Conservation (phyloP, 352 stramenopile genomes). For the Saprolegnia parasitica region DNA sequence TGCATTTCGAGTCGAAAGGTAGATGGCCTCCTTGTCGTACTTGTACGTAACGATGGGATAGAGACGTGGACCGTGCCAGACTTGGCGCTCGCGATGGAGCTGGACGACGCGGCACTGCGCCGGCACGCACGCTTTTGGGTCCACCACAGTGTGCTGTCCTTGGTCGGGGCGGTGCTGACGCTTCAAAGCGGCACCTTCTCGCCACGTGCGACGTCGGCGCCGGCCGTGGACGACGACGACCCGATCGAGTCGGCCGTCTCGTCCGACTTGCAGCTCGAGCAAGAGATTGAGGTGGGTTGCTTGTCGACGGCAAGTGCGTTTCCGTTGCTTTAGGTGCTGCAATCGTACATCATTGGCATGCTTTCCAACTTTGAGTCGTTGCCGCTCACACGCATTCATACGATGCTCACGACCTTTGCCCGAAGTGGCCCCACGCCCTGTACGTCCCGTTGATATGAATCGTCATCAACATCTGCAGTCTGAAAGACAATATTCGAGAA, state of each 20-base stretch:
- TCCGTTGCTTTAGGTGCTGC: slow-evolving; percentile 55
- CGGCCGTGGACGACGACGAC: slow-evolving; percentile 50
- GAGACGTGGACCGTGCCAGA: slow-evolving; percentile 51
- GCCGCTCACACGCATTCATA: slow-evolving; percentile 90
- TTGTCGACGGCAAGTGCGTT: not conserved
- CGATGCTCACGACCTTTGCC: slow-evolving; percentile 89
- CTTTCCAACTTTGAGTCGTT: slow-evolving; percentile 92
- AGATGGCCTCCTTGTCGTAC: slow-evolving; percentile 34
- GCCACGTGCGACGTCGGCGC: slow-evolving; percentile 42
- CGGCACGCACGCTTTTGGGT: slow-evolving; percentile 67
- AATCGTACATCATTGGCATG: slow-evolving; percentile 95
- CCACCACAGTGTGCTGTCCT: slow-evolving; percentile 57
- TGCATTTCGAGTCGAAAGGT: slow-evolving; percentile 90
- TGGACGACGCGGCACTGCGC: slow-evolving; percentile 51
- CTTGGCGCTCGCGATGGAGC: slow-evolving; percentile 53
- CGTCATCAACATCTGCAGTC: not conserved
- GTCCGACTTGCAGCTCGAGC: slow-evolving; percentile 83
- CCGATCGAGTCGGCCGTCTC: slow-evolving; percentile 83
- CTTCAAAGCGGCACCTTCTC: slow-evolving; percentile 31
- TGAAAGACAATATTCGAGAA: not conserved
- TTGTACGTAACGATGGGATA: slow-evolving; percentile 5
- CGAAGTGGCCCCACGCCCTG: slow-evolving; percentile 65
- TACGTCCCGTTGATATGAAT: slow-evolving; percentile 41
- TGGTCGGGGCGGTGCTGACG: slow-evolving; percentile 22
- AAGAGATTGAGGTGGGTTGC: slow-evolving; percentile 71